Evolutionary conservation across 306 rosid genomes (phyloP).

Genomic region (Cicer cuneatum): DNA sequence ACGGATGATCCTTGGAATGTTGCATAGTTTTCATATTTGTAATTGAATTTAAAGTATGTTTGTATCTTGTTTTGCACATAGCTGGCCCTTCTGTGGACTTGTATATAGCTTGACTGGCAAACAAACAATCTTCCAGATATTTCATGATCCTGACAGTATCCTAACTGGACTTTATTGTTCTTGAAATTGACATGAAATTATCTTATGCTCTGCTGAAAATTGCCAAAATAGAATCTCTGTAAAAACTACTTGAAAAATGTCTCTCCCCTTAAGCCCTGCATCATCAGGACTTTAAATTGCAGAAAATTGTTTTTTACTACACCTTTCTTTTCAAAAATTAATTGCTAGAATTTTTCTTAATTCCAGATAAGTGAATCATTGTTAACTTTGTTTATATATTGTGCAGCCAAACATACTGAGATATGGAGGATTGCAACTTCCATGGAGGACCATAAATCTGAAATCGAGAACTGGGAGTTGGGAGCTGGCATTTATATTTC

Average conservation of each 20-base stretch:
- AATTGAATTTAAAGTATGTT: background rate
- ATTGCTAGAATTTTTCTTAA: slow-evolving; percentile 7
- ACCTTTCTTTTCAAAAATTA: slow-evolving; percentile 27
- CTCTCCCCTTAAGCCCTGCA: slow-evolving; percentile 3
- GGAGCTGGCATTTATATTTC: slow-evolving; percentile 95
- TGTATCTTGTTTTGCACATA: slow-evolving; percentile 12
- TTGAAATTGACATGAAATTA: background rate
- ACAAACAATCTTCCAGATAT: slow-evolving; percentile 6
- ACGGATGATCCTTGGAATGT: slow-evolving; percentile 13
- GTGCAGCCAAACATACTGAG: slow-evolving; percentile 78
- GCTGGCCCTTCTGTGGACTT: background rate
- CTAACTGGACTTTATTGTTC: background rate
- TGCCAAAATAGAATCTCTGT: background rate
- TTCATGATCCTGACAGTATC: background rate
- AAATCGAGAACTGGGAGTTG: slow-evolving; percentile 96
- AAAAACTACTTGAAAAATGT: background rate
- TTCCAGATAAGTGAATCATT: slow-evolving; percentile 27
- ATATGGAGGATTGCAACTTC: slow-evolving; percentile 81
- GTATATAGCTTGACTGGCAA: background rate
- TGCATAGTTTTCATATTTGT: background rate
- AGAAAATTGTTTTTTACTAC: background rate
- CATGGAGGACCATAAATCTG: slow-evolving; percentile 91
- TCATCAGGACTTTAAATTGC: slow-evolving; percentile 7
- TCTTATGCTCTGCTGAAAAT: slow-evolving; percentile 1
- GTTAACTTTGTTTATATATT: slow-evolving; percentile 37